Evolutionary conservation across 140 eudicot species (phyloP), one percentile per base, ranked within the genome.

Genomic region (Flaveria floridana): DNA sequence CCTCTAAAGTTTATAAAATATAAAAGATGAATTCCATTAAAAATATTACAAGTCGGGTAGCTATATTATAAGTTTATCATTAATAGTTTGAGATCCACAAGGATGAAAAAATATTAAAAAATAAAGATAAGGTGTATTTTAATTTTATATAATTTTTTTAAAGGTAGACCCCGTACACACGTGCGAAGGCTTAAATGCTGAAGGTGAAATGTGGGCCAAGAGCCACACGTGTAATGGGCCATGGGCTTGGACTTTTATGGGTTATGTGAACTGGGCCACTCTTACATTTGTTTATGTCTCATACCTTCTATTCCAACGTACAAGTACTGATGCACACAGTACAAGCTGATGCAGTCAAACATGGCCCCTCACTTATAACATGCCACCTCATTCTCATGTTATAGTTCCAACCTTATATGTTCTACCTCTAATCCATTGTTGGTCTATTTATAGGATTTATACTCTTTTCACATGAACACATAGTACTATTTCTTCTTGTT

Each of bases 221-320:
- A 47, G 57, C 77, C 88, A 81, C 86, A 81, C 88, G 85, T 61
- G 84, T 28, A 72, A 30, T 72, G 82, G 72, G 84, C 46, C 75
- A 21, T 65, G 15, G 14, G 66, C 44, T 83, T 80, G 77, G 87
- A 80, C 84, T 79, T 76, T 65, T 48, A 48, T 70, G 70, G 79
- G 73, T 59, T 59, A 65, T 72, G 74, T 75, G 25, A 75, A 70
- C 16, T 70, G 79, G 85, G 76, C 76, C 85, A 48, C 20, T 28
- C 52, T 23, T 46, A 26, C 57, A 70, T 70, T 44, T 82, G 66
- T 16, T 72, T 46, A 79, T 79, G 83, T 79, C 70, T 74, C 76
- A 0, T 55, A 71, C 50, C 73, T 62, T 70, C 73, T 34, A 51
- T 71, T 71, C 77, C 25, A 20, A 68, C 70, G 72, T 80, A 74